These are phyloP conservation scores for Haplosporangium sp. DNA, from an alignment of 371 early-diverging fungal species.

Conservation along the genomic window DNA sequence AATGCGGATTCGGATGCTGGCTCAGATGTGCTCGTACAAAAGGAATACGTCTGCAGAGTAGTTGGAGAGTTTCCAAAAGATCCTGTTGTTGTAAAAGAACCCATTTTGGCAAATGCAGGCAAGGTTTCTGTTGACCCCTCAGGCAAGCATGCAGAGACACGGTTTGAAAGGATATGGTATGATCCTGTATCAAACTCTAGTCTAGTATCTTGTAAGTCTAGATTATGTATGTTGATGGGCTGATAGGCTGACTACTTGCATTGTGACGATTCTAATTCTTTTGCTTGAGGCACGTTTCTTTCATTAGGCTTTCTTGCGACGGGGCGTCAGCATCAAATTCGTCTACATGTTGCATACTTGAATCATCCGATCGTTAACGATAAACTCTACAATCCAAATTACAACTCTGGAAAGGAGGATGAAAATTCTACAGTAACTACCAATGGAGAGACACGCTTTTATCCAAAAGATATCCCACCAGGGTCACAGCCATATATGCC, in stretches of 20 bases:
- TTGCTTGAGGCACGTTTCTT: not conserved
- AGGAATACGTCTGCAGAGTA: conserved; percentile 54
- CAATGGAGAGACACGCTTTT: conserved; percentile 46
- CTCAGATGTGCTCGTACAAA: conserved; percentile 19
- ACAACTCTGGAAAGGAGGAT: not conserved
- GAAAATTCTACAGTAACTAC: not conserved
- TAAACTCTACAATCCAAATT: conserved; percentile 40
- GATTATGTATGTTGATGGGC: not conserved
- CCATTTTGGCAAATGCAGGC: conserved; percentile 41
- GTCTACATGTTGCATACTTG: conserved; percentile 43
- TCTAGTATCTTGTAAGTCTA: conserved; percentile 38
- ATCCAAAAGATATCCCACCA: conserved; percentile 38
- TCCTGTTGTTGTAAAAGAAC: conserved; percentile 34
- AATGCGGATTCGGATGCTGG: conserved; percentile 10
- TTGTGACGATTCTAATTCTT: no score
- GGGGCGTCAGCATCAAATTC: conserved; percentile 54
- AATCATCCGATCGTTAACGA: conserved; percentile 50
- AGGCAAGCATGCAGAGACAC: conserved; percentile 49
- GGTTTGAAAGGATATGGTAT: conserved; percentile 45
- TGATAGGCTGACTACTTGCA: no score
- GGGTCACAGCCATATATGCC: conserved; percentile 54
- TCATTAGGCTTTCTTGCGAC: conserved; percentile 30
- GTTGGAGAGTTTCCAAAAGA: conserved; percentile 43
- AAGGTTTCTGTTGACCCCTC: conserved; percentile 34
- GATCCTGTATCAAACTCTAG: conserved; percentile 38